Base-by-base conservation (phyloP, 768 basidiomycete species). In the Punctularia strigosozonata region DNA sequence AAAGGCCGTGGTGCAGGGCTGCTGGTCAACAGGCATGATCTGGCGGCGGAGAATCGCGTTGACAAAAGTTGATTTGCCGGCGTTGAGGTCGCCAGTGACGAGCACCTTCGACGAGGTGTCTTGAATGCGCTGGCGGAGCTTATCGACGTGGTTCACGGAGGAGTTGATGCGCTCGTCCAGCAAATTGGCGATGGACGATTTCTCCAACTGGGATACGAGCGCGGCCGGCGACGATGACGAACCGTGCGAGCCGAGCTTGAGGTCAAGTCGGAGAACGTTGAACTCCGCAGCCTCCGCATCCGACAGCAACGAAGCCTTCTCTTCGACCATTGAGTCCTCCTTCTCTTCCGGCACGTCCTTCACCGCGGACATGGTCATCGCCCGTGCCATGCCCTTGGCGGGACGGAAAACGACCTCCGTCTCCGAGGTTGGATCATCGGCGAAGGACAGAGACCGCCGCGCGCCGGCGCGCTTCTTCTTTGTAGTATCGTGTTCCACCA, bases 61-160 rank as follows among this genome's bases (percentile, higher is more conserved):
- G 55, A 99, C 89, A 55, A 99, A 87, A 0, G 95, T 98, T 15
- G 91, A 95, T 62, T 99, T 99, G 51, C 95, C 95, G 25, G 95
- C 85, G 57, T 99, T 99, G 43, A 99, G 71, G 56, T 99, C 95
- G 43, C 95, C 95, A 18, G 95, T 98, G 42, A 99, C 90, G 46
- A 99, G 77, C 36, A 99, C 90, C 57, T 95, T 89, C 51, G 90
- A 94, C 1, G 88, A 84, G 5, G 80, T 89, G 57, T 97, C 92
- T 55, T 84, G 69, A 12, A 98, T 79, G 28, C 95, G 87, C 36
- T 75, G 69, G 24, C 81, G 80, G 45, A 99, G 80, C 48, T 82
- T 83, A 43, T 82, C 73, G 43, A 98, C 74, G 55, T 97, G 91
- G 18, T 69, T 68, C 40, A 86, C 59, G 17, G 89, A 75, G 18